Evolutionary conservation across 352 stramenopile species (phyloP).

Genomic region (Globisporangium iwayamae): DNA sequence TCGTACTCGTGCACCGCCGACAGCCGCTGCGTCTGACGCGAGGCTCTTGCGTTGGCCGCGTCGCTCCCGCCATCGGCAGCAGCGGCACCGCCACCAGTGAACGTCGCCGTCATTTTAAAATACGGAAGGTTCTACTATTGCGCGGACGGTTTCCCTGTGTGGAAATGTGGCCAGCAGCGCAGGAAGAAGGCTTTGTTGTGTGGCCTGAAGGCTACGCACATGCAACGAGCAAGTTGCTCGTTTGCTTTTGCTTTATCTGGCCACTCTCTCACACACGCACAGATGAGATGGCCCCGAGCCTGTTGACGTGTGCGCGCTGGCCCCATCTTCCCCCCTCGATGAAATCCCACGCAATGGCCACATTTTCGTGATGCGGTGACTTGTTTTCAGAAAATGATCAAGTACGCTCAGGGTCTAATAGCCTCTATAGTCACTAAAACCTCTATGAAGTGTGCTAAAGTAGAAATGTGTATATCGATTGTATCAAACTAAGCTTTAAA

Average conservation of each 20-base stretch:
- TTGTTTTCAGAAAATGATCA: not conserved
- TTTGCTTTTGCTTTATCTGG: not conserved
- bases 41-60: not conserved
- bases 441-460: not conserved
- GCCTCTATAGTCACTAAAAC: not conserved
- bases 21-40: not conserved
- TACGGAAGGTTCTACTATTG: not conserved
- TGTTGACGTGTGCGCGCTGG: not conserved
- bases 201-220: not conserved
- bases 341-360: not conserved
- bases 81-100: not conserved
- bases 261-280: not conserved
- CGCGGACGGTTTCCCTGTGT: not conserved
- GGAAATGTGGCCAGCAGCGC: not conserved
- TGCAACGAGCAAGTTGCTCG: not conserved
- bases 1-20: constrained; percentile 4
- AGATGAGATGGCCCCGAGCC: not conserved
- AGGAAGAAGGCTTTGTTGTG: not conserved
- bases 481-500: not conserved
- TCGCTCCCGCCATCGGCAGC: not conserved
- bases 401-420: not conserved
- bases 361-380: not conserved
- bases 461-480: not conserved
- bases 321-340: not conserved
- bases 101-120: not conserved